Conservation (phyloP, 169 alveolate species). For the Cryptosporidium canis region DNA sequence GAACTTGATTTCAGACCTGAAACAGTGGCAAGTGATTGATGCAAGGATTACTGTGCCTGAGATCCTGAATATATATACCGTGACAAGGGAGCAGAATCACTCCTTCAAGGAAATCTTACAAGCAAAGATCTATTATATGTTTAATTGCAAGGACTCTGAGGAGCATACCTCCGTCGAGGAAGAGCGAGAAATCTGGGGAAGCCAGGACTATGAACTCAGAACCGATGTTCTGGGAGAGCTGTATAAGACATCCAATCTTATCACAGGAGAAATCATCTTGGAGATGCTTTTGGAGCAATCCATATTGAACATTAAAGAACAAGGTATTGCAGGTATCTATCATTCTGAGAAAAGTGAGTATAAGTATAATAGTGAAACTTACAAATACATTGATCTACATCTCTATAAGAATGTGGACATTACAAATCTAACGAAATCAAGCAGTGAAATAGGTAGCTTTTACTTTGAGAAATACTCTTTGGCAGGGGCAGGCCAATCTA, state of each 20-base stretch:
- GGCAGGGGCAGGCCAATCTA: background rate
- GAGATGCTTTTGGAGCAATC: constrained; percentile 44
- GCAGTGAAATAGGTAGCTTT: background rate
- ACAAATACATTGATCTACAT: constrained; percentile 45
- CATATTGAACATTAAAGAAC: constrained; percentile 31
- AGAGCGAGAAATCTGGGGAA: background rate
- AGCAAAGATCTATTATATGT: constrained; percentile 19
- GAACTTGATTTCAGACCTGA: constrained; percentile 39
- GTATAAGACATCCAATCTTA: constrained; percentile 6
- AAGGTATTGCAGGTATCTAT: constrained; percentile 42
- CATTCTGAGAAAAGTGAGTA: constrained; percentile 23
- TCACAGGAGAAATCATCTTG: constrained; percentile 39
- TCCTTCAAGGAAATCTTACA: constrained; percentile 45
- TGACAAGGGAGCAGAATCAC: constrained; percentile 16
- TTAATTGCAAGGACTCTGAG: background rate
- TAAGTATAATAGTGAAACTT: background rate
- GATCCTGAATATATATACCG: constrained; percentile 12
- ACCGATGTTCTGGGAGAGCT: constrained; percentile 42
- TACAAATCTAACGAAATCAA: background rate
- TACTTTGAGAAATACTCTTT: constrained; percentile 1
- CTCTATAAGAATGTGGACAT: constrained; percentile 15
- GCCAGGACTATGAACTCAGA: background rate
- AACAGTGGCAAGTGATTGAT: constrained; percentile 63
- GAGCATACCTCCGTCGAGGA: background rate
- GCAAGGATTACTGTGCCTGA: constrained; percentile 65